Evolutionary conservation across 208 protist species (phyloP).

Genomic region (Trypanosoma cruzi): DNA sequence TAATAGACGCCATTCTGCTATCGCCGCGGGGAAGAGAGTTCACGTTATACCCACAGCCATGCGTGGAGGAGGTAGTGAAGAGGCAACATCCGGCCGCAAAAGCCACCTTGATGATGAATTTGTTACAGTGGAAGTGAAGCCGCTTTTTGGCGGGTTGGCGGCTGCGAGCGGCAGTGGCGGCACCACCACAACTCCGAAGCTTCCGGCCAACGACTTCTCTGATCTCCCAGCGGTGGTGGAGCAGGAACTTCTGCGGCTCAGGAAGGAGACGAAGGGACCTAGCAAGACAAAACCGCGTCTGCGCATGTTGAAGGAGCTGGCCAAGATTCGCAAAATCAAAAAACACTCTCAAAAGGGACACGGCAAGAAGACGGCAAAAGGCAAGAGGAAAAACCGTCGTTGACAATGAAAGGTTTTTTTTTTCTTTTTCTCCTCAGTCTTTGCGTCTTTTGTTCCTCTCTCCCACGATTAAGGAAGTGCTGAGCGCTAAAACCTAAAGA

Average conservation of each 20-base stretch:
- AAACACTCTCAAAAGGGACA: slow-evolving; percentile 90
- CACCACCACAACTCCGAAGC: slow-evolving; percentile 9
- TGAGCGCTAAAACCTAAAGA: not conserved
- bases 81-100: not conserved
- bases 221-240: slow-evolving; percentile 76
- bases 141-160: slow-evolving; percentile 30
- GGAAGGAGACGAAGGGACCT: slow-evolving; percentile 75
- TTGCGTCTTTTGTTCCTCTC: slow-evolving; percentile 20
- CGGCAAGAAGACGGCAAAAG: slow-evolving; percentile 82
- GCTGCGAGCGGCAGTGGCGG: slow-evolving; percentile 3
- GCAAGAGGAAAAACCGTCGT: slow-evolving; percentile 84
- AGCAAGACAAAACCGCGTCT: slow-evolving; percentile 66
- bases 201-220: slow-evolving; percentile 75
- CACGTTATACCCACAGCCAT: slow-evolving; percentile 72
- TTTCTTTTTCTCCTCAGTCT: slow-evolving; percentile 1
- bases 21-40: slow-evolving; percentile 32
- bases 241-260: slow-evolving; percentile 72
- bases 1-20: slow-evolving; percentile 7
- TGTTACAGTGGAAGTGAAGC: slow-evolving; percentile 80
- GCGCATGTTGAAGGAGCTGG: slow-evolving; percentile 82
- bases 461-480: slow-evolving; percentile 8
- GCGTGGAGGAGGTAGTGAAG: slow-evolving; percentile 18
- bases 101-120: slow-evolving; percentile 45
- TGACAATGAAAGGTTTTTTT: slow-evolving; percentile 5
- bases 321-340: slow-evolving; percentile 89